A percentile compares a stretch with the other conserved stretches of the same genome.
phyloP scores from a whole-genome alignment of 164 flowering plant species.

The Buxus sempervirens region DNA sequence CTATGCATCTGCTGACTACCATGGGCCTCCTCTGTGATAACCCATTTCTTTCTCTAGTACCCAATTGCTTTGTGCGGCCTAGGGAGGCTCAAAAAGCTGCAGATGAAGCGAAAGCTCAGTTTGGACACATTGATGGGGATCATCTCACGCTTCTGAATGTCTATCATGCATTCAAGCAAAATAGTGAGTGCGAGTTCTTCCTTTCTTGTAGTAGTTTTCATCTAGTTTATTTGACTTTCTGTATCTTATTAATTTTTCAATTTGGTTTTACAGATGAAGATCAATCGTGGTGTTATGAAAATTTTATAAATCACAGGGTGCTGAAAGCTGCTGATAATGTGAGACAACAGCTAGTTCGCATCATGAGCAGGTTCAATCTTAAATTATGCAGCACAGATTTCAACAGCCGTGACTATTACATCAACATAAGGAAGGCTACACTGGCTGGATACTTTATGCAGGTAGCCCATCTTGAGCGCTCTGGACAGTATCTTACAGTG shows the following conservation, averaged over 20 bases:
- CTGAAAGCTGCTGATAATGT: conserved; percentile 94
- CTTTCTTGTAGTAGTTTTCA: too few relatives aligned
- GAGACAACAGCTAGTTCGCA: conserved; percentile 85
- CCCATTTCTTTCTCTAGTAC: conserved; percentile 92
- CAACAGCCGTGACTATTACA: conserved; percentile 87
- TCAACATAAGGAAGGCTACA: conserved; percentile 94
- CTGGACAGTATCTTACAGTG: conserved; percentile 90
- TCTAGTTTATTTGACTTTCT: not conserved
- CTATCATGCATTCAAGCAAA: conserved; percentile 96
- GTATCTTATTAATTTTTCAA: not conserved
- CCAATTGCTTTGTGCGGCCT: conserved; percentile 99
- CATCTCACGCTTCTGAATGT: conserved; percentile 93
- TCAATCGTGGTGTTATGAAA: conserved; percentile 86
- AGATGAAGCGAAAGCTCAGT: conserved; percentile 98
- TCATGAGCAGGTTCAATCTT: conserved; percentile 83
- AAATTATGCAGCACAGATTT: conserved; percentile 95
- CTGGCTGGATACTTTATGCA: conserved; percentile 98
- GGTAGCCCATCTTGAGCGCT: conserved; percentile 93
- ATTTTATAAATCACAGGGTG: conserved; percentile 77
- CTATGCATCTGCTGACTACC: conserved; percentile 99
- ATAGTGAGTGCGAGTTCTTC: conserved; percentile 51
- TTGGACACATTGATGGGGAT: conserved; percentile 96
- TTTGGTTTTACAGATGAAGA: conserved; percentile 68
- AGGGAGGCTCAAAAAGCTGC: conserved; percentile 99
- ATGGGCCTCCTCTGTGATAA: conserved; percentile 96